A percentile compares a stretch with the other conserved stretches of the same genome.
phyloP scores from a whole-genome alignment of 140 eudicot genomes.

The Oenanthe javanica region DNA sequence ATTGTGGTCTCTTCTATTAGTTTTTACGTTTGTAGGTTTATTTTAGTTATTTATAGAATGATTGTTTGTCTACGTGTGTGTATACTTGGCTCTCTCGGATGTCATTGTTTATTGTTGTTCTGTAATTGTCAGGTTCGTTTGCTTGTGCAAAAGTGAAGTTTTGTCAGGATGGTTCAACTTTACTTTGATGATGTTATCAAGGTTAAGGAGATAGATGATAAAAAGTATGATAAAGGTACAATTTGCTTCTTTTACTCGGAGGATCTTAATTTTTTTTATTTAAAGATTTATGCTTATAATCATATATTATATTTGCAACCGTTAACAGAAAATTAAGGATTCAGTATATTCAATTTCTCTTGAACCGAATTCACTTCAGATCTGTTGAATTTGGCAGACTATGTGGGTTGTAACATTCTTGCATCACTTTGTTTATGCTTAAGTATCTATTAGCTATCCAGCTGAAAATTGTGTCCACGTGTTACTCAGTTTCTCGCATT shows the following conservation, averaged over 20 bases:
- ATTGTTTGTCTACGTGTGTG: neutral
- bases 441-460: constrained; percentile 1
- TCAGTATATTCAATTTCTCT: neutral
- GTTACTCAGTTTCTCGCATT: constrained; percentile 59
- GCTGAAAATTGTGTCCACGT: neutral
- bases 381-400: neutral
- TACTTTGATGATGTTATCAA: constrained; percentile 54
- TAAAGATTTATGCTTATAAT: neutral
- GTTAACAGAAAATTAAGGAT: neutral
- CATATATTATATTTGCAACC: neutral
- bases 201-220: constrained; percentile 48
- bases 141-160: constrained; percentile 3
- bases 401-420: neutral
- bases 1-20: neutral
- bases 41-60: neutral
- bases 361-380: neutral
- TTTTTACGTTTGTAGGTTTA: neutral
- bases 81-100: too few relatives aligned
- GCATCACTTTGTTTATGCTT: neutral
- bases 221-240: constrained; percentile 64
- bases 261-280: neutral
- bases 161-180: constrained; percentile 33
- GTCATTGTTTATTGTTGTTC: neutral
- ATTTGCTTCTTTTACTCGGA: neutral
- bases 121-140: constrained; percentile 9